Percentiles rank a stretch among this genome's conserved stretches.
These are phyloP conservation scores for Tricholoma sp. DNA, from an alignment of 768 basidiomycete genomes.

Conservation along the genomic window DNA sequence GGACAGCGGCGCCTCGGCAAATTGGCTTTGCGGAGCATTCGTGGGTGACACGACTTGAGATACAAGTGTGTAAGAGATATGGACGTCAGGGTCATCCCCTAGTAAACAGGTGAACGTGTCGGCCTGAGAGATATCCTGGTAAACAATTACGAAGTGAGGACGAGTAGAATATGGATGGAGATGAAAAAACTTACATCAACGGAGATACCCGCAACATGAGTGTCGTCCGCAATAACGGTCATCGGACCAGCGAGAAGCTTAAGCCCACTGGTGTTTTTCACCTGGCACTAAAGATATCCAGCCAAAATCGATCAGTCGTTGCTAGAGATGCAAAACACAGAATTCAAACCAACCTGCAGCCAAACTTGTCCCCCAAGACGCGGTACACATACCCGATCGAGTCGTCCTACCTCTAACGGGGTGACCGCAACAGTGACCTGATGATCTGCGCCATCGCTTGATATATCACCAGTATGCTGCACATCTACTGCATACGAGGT, in stretches of 20 bases:
- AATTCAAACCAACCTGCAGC: slow-evolving; percentile 34
- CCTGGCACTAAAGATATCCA: slow-evolving; percentile 30
- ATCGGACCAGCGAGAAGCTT: slow-evolving; percentile 50
- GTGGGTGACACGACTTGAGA: slow-evolving; percentile 22
- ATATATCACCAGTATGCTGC: slow-evolving; percentile 40
- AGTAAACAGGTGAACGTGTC: slow-evolving; percentile 54
- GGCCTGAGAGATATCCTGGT: slow-evolving; percentile 40
- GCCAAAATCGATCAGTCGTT: neutral
- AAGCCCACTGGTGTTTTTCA: slow-evolving; percentile 57
- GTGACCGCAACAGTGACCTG: slow-evolving; percentile 48
- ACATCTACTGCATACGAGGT: slow-evolving; percentile 40
- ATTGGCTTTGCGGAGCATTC: slow-evolving; percentile 33
- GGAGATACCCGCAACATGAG: slow-evolving; percentile 49
- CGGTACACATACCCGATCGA: slow-evolving; percentile 47
- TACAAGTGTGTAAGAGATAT: slow-evolving; percentile 41
- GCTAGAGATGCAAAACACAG: neutral
- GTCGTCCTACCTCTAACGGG: slow-evolving; percentile 34
- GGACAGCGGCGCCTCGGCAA: slow-evolving; percentile 36
- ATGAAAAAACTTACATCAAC: slow-evolving; percentile 30
- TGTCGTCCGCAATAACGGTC: slow-evolving; percentile 51
- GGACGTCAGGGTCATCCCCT: slow-evolving; percentile 39
- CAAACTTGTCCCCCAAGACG: slow-evolving; percentile 44
- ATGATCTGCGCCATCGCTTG: slow-evolving; percentile 50
- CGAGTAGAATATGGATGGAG: neutral
- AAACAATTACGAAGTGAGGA: neutral